Base-by-base conservation (phyloP, 805 yeast species). In the Starmera caribaea region DNA sequence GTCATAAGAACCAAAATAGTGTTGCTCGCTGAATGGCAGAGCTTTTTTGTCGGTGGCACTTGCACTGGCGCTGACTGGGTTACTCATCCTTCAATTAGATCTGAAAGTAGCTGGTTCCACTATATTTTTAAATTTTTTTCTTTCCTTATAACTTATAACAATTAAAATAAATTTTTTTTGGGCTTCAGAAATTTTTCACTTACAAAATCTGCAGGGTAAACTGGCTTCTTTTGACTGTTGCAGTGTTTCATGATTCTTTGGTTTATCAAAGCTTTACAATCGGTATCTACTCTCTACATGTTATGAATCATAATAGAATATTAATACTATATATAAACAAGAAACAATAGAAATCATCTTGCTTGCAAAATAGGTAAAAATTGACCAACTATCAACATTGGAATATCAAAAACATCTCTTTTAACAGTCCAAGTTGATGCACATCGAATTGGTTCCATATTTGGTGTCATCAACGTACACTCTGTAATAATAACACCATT, bases 1-100 rank as follows among this genome's bases (percentile, higher is more conserved):
- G 61, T 90, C 97, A 56, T 92, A 92, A 2, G 97, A 90, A 38
- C 80, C 73, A 68, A 92, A 92, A 65, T 92, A 92, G 62, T 90
- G 97, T 65, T 88, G 94, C 57, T 90, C 97, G 36, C 74, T 62
- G 58, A 76, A 76, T 24, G 87, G 76, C 50, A 83, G 66, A n/a
- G 66, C 42, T 29, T 66, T 55, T 53, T 79, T 80, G 46, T 79
- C 81, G 6, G 90, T 83, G 38, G 90, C 90, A 38, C 80, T 76
- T 5, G 53, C 59, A 14, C 24, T 44, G 28, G 40, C 51, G 38
- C 47, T 44, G 8, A 21, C 26, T 21, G 26, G 8, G 8, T 3
- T 5, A 5, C 6, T 21, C 26, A 21, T 21, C 8, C 26, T 9
- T 21, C 26, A 21, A 28, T 28, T 12, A 6, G 11, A 28, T 28